phyloP scores from a whole-genome alignment of 176 grass and related monocot species.

The Aegilops bicornis region DNA sequence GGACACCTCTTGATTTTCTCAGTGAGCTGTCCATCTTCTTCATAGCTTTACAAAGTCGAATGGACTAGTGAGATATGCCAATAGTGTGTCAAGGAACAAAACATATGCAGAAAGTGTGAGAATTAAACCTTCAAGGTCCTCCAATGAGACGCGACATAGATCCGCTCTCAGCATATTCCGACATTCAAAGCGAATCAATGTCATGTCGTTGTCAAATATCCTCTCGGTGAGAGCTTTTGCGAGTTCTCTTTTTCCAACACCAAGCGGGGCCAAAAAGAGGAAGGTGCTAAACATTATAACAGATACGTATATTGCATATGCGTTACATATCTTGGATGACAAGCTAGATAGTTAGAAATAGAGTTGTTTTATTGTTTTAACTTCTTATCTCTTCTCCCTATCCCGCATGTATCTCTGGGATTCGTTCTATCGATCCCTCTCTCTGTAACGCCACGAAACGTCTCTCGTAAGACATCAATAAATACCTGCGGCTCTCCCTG shows the following conservation, averaged over 20 bases:
- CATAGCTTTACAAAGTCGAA: not conserved
- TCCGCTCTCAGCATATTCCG: slow-evolving; percentile 23
- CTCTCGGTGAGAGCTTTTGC: slow-evolving; percentile 44
- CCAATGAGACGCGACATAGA: slow-evolving; percentile 36
- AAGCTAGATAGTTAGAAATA: too few relatives aligned
- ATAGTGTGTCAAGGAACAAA: not conserved
- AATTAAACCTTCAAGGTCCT: slow-evolving; percentile 31
- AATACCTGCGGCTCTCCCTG: too few relatives aligned
- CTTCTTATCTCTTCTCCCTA: too few relatives aligned
- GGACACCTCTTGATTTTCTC: not conserved
- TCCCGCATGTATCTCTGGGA: too few relatives aligned
- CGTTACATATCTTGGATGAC: too few relatives aligned
- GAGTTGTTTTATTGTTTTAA: too few relatives aligned
- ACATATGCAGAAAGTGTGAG: not conserved
- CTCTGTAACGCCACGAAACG: too few relatives aligned
- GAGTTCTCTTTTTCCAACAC: slow-evolving; percentile 54
- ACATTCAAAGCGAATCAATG: slow-evolving; percentile 40
- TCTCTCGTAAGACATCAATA: too few relatives aligned
- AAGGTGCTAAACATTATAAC: too few relatives aligned
- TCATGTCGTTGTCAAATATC: slow-evolving; percentile 10
- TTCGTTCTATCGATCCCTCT: too few relatives aligned
- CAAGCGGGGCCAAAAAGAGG: slow-evolving; percentile 46
- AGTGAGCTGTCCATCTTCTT: not conserved
- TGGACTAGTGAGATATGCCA: not conserved
- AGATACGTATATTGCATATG: too few relatives aligned